Conservation (phyloP, 2,329 filamentous ascomycete genomes). For the Leptographium procerum region DNA sequence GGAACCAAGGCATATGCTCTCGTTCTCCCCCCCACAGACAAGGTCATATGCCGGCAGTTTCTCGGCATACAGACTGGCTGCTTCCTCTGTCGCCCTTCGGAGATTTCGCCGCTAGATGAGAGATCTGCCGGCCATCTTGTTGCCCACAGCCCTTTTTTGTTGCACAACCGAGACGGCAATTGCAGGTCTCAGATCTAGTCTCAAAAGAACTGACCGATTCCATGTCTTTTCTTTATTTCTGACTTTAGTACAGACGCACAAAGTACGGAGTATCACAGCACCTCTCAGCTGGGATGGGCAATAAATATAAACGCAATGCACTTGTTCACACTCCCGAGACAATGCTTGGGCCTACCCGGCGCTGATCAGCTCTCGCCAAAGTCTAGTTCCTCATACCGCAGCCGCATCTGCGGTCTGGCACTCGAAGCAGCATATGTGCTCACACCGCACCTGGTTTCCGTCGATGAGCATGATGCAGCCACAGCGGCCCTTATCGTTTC, state of each 20-base stretch:
- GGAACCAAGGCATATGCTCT: no score
- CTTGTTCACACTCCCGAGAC: neutral
- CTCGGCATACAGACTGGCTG: no score
- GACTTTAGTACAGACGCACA: no score
- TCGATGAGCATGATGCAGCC: conserved; percentile 41
- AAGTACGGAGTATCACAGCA: no score
- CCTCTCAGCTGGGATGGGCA: no score
- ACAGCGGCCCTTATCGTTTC: conserved; percentile 38
- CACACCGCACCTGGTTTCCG: conserved; percentile 35
- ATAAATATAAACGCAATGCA: neutral
- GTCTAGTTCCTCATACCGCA: conserved; percentile 14
- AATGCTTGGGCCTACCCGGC: conserved; percentile 1
- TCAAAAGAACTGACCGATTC: neutral
- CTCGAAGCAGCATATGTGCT: conserved; percentile 41
- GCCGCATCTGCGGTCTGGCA: conserved; percentile 25
- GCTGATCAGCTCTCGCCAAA: neutral
- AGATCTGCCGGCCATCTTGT: neutral
- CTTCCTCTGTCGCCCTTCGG: no score
- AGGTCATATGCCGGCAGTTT: no score
- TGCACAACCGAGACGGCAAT: neutral
- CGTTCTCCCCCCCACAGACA: no score
- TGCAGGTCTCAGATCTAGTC: neutral
- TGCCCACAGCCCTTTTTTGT: neutral
- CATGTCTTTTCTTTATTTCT: neutral
- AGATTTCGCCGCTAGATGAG: no score